Evolutionary conservation across 108 stramenopile species (phyloP), one percentile per base, ranked within the genome.

Genomic region (Parmales sp.): DNA sequence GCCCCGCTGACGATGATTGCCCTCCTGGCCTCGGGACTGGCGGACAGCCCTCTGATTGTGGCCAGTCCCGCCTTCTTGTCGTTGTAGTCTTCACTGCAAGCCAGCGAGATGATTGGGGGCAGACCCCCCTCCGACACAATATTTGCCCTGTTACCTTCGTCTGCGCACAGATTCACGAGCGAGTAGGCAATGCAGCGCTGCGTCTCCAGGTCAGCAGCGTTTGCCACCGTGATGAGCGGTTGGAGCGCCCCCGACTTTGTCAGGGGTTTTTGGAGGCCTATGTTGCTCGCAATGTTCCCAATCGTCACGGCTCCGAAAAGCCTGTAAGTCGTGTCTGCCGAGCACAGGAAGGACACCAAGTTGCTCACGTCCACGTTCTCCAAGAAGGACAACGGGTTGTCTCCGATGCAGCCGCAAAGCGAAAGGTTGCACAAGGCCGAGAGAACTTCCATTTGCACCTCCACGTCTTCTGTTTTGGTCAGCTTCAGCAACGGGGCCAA

Each of bases 251-350:
- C 89, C 31, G 66, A 74, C 18, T 80, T 49, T 25, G 88, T 68
- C 29, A 90, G 66, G 28, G 64, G 51, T 3, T 65, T 73, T 37
- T 88, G 89, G 2, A 87, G 72, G 36, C 36, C 60, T 19, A 54
- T 48, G 48, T 86, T 72, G 34, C 80, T 68, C 45, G 89, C 88
- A 51, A 90, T 81, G 82, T 92, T 92, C 19, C 91, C 91, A 11
- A 92, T 78, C 16, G 88, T 76, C 1, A 90, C 77, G 23, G 89
- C 89, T n/a, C 88, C 91, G 51, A 90, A 92, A n/a, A 90, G 80
- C 39, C 87, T 65, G 76, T 87, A 86, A 23, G 89, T 86, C 7
- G 85, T 70, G 66, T 88, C 88, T 18, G 85, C 78, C 60, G 78
- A 80, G 66, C 89, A 92, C 5, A 92, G 77, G 72, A 88, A 90